A percentile compares a stretch with the other conserved stretches of the same genome.
Evolutionary conservation across 345 rosid species (phyloP).

Genomic region (Turritis glabra): DNA sequence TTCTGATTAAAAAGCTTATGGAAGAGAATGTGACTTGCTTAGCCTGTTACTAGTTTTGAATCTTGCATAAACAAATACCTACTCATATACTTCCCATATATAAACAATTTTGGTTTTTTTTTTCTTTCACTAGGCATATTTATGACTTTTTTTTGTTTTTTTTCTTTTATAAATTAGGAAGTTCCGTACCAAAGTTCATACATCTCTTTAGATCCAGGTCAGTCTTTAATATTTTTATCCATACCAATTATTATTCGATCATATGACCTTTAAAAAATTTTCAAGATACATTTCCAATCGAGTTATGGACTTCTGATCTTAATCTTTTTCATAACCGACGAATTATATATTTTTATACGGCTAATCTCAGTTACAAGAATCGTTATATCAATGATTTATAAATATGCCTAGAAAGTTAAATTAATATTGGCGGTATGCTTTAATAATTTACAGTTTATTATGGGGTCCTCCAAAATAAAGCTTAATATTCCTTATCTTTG

Average conservation of each 20-base stretch:
- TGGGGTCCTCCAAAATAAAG: conserved; percentile 44
- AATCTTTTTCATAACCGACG: neutral
- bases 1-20: neutral
- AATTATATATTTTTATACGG: neutral
- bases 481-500: conserved; percentile 38
- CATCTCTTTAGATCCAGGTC: too few relatives aligned
- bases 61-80: conserved; percentile 14
- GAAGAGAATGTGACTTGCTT: neutral
- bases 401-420: neutral
- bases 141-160: too few relatives aligned
- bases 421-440: conserved; percentile 32
- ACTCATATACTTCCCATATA: conserved; percentile 5
- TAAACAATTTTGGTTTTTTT: neutral
- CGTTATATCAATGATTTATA: conserved; percentile 2
- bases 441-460: conserved; percentile 33
- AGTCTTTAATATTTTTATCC: too few relatives aligned
- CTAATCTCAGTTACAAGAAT: conserved; percentile 3
- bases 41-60: neutral
- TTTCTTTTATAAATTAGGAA: too few relatives aligned
- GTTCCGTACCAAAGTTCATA: too few relatives aligned
- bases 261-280: too few relatives aligned
- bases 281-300: too few relatives aligned
- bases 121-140: neutral
- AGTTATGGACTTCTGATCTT: too few relatives aligned
- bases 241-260: too few relatives aligned